Evolutionary conservation across 306 rosid genomes (phyloP), one percentile per base, ranked within the genome.

Genomic region (Corylus americana): DNA sequence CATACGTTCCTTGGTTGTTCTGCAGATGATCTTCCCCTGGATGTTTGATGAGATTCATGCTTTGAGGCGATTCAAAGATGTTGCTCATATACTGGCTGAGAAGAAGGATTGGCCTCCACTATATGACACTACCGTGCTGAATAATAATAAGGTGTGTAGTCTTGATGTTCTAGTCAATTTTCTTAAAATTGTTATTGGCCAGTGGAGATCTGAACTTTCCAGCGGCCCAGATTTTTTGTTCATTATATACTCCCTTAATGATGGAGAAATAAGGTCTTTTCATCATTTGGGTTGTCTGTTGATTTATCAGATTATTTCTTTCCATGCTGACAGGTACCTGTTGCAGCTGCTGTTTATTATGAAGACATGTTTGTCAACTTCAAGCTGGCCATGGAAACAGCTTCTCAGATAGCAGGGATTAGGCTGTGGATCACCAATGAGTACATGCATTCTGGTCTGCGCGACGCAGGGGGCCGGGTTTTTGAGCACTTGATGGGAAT

Each of bases 371-470:
- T 77, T 22, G 99, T 95, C 49, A 91, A 83, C 85, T 91, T 95
- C 80, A 95, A 91, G 85, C 71, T 93, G 79, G 85, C 80, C 50
- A 87, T 49, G 92, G 93, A 95, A 86, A 91, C 99, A 44, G 97
- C 96, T 84, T 80, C 96, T 71, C 89, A 93, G 70, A 93, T 95
- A 66, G 93, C 88, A 18, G 97, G 94, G 85, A 89, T 91, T 75
- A 89, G 97, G 82, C 85, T 82, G 70, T 95, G 97, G 97, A 77
- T 95, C 77, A 93, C 94, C 12, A 95, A 93, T 5, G 98, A 95
- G 82, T 93, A 81, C 82, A 91, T 93, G 99, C 99, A 93, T 90
- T 95, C 99, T 68, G 99, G 99, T 75, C 84, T 95, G 74, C 94
- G 96, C 2, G 98, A 95, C 70, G 89, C 73, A 8, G 96, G 99